Percentiles rank a stretch among this genome's conserved stretches.
Evolutionary conservation across 1,284 basidiomycete genomes (phyloP).

Genomic region (Malassezia restricta): DNA sequence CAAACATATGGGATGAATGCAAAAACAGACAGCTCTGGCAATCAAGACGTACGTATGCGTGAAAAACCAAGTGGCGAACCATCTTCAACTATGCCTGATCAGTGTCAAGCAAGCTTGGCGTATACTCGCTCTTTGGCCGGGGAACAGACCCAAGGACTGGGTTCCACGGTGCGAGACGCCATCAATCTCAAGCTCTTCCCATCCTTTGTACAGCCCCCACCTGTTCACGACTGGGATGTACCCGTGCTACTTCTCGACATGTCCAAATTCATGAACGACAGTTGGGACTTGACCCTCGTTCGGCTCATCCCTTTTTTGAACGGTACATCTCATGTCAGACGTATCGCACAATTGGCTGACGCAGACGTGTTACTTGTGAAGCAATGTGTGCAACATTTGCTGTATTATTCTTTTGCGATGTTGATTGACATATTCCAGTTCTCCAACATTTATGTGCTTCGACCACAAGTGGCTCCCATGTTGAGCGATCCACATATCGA

Average conservation of each 20-base stretch:
- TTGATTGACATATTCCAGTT: conserved; percentile 84
- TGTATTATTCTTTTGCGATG: conserved; percentile 96
- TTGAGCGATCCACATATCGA: conserved; percentile 69
- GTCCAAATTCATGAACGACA: conserved; percentile 64
- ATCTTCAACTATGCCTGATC: no score
- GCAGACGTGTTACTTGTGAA: conserved; percentile 73
- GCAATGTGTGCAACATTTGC: conserved; percentile 76
- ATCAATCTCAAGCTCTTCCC: conserved; percentile 73
- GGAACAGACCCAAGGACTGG: conserved; percentile 27
- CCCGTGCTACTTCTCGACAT: conserved; percentile 80
- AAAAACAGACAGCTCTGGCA: not conserved
- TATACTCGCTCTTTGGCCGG: not conserved
- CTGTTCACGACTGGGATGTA: conserved; percentile 86
- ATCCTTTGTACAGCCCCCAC: conserved; percentile 83
- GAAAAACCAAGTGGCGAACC: not conserved
- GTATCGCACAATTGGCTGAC: conserved; percentile 81
- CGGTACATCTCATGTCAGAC: conserved; percentile 77
- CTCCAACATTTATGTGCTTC: conserved; percentile 87
- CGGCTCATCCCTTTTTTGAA: conserved; percentile 62
- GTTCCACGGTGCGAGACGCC: conserved; percentile 41
- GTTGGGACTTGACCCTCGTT: conserved; percentile 90
- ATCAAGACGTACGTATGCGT: no score
- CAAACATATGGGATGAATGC: not conserved
- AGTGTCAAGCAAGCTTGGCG: not conserved
- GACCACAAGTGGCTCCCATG: conserved; percentile 70